Evolutionary conservation across 2,329 filamentous ascomycete genomes (phyloP).

Genomic region (Sporothrix variecibatus): DNA sequence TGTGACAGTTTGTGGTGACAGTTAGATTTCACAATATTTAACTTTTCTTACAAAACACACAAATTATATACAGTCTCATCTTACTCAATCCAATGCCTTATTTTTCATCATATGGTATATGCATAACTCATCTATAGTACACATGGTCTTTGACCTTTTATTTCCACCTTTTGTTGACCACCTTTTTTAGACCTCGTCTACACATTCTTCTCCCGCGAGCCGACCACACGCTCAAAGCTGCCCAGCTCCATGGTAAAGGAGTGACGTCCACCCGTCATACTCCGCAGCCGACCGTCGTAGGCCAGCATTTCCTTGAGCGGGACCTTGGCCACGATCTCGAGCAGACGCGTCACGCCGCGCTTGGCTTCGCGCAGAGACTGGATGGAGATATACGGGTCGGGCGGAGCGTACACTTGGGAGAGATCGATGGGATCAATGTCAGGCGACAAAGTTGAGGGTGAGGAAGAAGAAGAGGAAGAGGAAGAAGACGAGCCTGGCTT

Average conservation of each 20-base stretch:
- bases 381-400: constrained; percentile 72
- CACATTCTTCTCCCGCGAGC: constrained; percentile 53
- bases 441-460: neutral
- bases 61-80: neutral
- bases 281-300: constrained; percentile 85
- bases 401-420: constrained; percentile 78
- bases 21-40: neutral
- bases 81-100: neutral
- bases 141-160: neutral
- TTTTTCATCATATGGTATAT: neutral
- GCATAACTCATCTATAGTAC: neutral
- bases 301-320: constrained; percentile 96
- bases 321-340: constrained; percentile 79
- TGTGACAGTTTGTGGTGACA: too few species aligned
- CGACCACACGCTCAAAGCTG: constrained; percentile 58
- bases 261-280: constrained; percentile 80
- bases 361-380: constrained; percentile 56
- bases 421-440: constrained; percentile 59
- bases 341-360: constrained; percentile 51
- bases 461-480: neutral
- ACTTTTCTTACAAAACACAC: neutral
- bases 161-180: neutral
- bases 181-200: neutral
- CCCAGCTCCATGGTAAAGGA: constrained; percentile 61
- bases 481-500: constrained; percentile 46